Evolutionary conservation across 257 asterid genomes (phyloP).

Genomic region (Nicotiana attenuata): DNA sequence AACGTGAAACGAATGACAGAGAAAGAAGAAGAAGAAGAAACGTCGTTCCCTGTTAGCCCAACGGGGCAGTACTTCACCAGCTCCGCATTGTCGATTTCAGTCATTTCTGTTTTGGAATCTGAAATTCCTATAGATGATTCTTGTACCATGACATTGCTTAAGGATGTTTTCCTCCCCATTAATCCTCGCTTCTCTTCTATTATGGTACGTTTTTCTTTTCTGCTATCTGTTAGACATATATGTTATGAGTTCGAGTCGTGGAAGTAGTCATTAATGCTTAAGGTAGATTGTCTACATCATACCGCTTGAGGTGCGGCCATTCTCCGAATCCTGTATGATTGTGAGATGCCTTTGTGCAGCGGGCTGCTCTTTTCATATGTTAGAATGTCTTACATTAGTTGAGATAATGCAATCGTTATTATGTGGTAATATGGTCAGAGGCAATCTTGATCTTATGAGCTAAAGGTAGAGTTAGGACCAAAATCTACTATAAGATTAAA

Average conservation of each 20-base stretch:
- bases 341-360: too few relatives aligned
- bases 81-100: conserved; percentile 24
- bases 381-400: neutral
- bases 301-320: too few relatives aligned
- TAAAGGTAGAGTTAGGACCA: neutral
- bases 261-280: too few relatives aligned
- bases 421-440: too few relatives aligned
- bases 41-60: conserved; percentile 28
- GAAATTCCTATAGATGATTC: conserved; percentile 30
- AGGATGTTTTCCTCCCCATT: conserved; percentile 31
- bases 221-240: too few relatives aligned
- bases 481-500: neutral
- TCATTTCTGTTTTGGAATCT: conserved; percentile 28
- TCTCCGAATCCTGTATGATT: too few relatives aligned
- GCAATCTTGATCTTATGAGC: neutral
- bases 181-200: conserved; percentile 40
- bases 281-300: too few relatives aligned
- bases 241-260: too few relatives aligned
- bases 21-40: conserved; percentile 11
- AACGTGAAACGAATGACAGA: neutral
- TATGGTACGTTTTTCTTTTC: conserved; percentile 21
- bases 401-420: neutral
- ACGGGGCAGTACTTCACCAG: conserved; percentile 35
- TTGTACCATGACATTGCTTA: neutral
- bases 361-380: neutral